Percentiles rank a stretch among this genome's conserved stretches.
phyloP scores from a whole-genome alignment of 2,329 filamentous ascomycete species.

The Microdochium bolleyi region DNA sequence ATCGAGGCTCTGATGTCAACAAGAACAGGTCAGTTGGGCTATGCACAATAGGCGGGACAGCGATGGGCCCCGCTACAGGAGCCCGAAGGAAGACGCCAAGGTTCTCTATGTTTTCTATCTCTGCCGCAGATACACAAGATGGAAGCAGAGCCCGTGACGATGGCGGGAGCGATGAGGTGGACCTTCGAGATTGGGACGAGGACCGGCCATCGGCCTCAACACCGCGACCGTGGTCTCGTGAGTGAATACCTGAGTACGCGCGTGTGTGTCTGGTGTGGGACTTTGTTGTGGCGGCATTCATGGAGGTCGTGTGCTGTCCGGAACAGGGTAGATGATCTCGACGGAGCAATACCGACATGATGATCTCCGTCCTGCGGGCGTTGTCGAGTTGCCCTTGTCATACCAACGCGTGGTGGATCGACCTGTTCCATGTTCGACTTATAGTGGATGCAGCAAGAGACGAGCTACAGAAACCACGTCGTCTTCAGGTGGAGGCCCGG shows the following conservation, averaged over 20 bases:
- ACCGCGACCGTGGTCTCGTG: not conserved
- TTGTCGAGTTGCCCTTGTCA: too few species aligned
- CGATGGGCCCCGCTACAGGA: not conserved
- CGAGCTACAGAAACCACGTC: too few species aligned
- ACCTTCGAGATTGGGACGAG: not conserved
- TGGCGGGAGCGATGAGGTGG: not conserved
- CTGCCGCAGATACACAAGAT: not conserved
- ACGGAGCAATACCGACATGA: too few species aligned
- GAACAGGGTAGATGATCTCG: too few species aligned
- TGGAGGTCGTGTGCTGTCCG: too few species aligned
- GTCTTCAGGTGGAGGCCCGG: too few species aligned
- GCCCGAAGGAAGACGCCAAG: not conserved
- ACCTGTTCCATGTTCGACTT: too few species aligned
- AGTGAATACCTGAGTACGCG: not conserved
- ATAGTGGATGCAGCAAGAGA: too few species aligned
- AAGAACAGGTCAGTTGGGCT: not conserved
- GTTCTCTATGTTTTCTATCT: not conserved
- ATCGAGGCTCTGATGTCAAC: not conserved
- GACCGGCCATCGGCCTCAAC: not conserved
- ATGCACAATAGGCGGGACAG: not conserved
- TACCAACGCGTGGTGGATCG: too few species aligned
- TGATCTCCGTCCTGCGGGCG: too few species aligned
- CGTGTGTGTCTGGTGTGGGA: not conserved
- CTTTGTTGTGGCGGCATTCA: too few species aligned
- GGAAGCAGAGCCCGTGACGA: not conserved